Evolutionary conservation across 2,329 filamentous ascomycete genomes (phyloP).

Genomic region (Fusarium tanahbumbuense): DNA sequence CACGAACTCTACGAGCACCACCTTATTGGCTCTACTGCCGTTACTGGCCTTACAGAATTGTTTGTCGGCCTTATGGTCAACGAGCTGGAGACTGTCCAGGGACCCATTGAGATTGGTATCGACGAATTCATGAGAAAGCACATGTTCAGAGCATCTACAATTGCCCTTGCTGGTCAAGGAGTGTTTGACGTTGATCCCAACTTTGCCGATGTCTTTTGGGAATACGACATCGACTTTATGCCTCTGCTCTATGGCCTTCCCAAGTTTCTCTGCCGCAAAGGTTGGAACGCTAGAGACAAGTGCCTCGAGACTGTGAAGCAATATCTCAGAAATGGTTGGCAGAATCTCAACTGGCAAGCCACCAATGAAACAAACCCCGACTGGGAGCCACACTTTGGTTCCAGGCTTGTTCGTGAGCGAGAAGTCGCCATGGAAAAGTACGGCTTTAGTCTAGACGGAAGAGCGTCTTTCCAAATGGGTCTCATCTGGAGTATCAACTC

Average conservation of each 20-base stretch:
- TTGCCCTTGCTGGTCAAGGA: constrained; percentile 31
- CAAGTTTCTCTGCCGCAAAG: constrained; percentile 36
- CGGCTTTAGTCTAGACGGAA: constrained; percentile 37
- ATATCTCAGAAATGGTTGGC: constrained; percentile 32
- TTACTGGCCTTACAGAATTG: constrained; percentile 28
- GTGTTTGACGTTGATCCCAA: constrained; percentile 31
- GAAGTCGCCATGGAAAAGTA: constrained; percentile 41
- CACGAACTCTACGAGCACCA: constrained; percentile 40
- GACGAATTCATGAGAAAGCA: constrained; percentile 41
- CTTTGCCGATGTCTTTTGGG: constrained; percentile 39
- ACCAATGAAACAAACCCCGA: constrained; percentile 14
- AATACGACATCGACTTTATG: constrained; percentile 43
- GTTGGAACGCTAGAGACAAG: constrained; percentile 37
- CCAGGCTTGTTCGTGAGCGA: constrained; percentile 41
- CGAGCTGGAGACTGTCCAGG: constrained; percentile 14
- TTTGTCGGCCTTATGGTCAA: constrained; percentile 34
- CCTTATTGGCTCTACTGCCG: constrained; percentile 30
- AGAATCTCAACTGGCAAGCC: constrained; percentile 26
- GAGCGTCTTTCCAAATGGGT: constrained; percentile 42
- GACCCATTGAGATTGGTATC: constrained; percentile 26
- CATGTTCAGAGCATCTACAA: constrained; percentile 42
- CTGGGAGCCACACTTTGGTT: constrained; percentile 42
- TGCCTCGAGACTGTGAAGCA: constrained; percentile 31
- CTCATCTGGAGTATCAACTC: constrained; percentile 45
- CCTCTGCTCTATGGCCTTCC: constrained; percentile 38